These are phyloP conservation scores for Vitis amurensis DNA, from an alignment of 164 flowering plant species.

Conservation along the genomic window DNA sequence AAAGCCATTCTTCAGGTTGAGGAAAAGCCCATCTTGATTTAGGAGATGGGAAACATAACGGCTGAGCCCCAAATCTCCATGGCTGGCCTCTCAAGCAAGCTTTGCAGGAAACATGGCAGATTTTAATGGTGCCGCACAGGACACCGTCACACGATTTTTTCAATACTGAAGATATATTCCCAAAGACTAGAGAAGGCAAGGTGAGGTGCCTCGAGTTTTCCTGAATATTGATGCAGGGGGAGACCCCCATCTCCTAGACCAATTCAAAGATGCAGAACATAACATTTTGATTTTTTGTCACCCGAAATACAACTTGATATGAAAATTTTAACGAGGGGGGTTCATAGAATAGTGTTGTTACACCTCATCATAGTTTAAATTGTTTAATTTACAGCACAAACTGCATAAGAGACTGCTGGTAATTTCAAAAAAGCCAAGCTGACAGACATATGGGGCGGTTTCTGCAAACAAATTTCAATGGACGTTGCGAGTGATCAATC, in stretches of 20 bases:
- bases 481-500: conserved; percentile 66
- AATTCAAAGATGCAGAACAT: too few relatives aligned
- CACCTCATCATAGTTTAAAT: background rate
- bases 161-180: too few relatives aligned
- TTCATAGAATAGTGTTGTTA: conserved; percentile 1
- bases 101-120: background rate
- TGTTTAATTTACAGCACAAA: conserved; percentile 14
- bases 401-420: background rate
- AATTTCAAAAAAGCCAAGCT: background rate
- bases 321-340: background rate
- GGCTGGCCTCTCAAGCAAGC: background rate
- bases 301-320: too few relatives aligned
- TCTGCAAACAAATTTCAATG: conserved; percentile 31
- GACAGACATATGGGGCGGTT: background rate
- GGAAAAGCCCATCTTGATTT: background rate
- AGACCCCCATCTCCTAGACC: too few relatives aligned
- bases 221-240: too few relatives aligned
- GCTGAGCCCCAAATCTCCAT: background rate
- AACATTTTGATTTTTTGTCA: too few relatives aligned
- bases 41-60: too few relatives aligned
- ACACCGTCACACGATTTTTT: too few relatives aligned
- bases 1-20: conserved; percentile 4
- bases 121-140: background rate
- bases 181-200: too few relatives aligned
- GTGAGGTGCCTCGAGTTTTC: too few relatives aligned